Evolutionary conservation across 1,284 basidiomycete species (phyloP).

Genomic region (Boletus subluridellus): DNA sequence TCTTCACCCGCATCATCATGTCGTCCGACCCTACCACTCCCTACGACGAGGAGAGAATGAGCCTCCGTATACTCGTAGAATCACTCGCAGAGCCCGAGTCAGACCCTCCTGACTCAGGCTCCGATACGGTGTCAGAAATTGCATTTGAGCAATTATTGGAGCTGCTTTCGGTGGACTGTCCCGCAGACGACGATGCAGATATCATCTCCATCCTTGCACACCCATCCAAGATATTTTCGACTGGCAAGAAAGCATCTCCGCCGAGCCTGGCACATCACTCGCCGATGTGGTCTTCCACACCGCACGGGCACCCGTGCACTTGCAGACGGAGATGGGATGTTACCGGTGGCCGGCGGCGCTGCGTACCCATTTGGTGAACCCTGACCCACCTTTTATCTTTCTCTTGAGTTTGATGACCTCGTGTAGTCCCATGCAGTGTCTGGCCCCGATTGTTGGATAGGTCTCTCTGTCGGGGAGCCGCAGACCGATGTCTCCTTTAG

Average conservation of each 20-base stretch:
- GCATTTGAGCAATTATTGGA: constrained; percentile 1
- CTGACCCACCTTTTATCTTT: neutral
- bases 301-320: neutral
- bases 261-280: neutral
- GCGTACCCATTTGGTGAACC: neutral
- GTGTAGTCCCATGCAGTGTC: neutral
- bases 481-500: neutral
- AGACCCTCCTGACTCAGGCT: neutral
- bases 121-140: neutral
- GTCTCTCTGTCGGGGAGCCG: constrained; percentile 8
- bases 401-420: neutral
- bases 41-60: neutral
- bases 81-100: neutral
- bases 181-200: neutral
- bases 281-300: neutral
- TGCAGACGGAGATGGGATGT: neutral
- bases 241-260: neutral
- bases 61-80: neutral
- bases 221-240: neutral
- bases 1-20: neutral
- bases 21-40: neutral
- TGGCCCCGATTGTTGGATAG: constrained; percentile 1
- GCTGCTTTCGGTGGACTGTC: neutral
- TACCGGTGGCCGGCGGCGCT: neutral
- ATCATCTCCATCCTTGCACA: neutral